These are phyloP conservation scores for Diaporthe amygdali DNA, from an alignment of 2,329 filamentous ascomycete genomes.

Conservation along the genomic window DNA sequence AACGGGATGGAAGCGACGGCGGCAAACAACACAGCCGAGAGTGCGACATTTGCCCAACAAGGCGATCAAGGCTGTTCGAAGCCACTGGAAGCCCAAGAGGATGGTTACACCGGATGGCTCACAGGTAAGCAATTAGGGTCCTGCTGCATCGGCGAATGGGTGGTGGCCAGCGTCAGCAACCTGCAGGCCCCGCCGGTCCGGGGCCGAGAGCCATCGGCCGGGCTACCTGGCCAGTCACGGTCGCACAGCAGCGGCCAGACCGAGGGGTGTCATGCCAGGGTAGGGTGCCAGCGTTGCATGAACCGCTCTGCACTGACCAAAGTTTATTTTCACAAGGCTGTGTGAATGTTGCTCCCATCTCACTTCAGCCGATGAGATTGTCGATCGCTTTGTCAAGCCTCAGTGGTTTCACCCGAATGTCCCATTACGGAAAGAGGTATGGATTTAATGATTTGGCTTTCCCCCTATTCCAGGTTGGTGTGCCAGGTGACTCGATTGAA, in stretches of 20 bases:
- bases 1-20: not conserved
- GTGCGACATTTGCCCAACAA: not conserved
- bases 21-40: not conserved
- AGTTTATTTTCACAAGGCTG: not conserved
- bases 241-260: not conserved
- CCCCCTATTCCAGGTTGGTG: not conserved
- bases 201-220: not conserved
- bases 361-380: not conserved
- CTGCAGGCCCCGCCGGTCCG: not conserved
- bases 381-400: not conserved
- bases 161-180: not conserved
- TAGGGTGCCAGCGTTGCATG: constrained; percentile 3
- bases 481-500: constrained; percentile 1
- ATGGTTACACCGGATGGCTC: too few species aligned
- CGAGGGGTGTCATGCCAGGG: not conserved
- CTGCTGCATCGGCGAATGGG: too few species aligned
- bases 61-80: not conserved
- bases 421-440: not conserved
- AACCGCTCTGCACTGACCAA: not conserved
- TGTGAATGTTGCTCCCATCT: not conserved
- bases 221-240: not conserved
- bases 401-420: not conserved
- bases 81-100: fast-evolving
- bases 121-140: not conserved
- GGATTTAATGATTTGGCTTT: not conserved